Percentiles rank a stretch among this genome's conserved stretches.
Conservation (phyloP, 2,329 filamentous ascomycete genomes). For the Diaporthe vaccinii region DNA sequence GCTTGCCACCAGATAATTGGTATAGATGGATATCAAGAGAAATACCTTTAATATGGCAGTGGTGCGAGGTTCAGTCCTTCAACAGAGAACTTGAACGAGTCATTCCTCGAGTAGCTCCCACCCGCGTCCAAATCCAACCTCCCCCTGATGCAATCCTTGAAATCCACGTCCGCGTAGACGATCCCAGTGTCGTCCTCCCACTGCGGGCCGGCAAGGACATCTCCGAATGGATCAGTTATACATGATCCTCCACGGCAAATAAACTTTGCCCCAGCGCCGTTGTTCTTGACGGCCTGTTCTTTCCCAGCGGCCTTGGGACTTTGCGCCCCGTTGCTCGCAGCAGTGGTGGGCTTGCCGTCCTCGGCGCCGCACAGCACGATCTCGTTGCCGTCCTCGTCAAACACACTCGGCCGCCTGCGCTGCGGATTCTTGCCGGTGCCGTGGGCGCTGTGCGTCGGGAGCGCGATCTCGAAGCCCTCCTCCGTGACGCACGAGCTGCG, state of each 20-base stretch:
- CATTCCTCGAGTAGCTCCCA: conserved; percentile 83
- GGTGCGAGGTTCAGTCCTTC: conserved; percentile 70
- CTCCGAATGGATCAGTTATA: conserved; percentile 83
- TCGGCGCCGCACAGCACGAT: conserved; percentile 53
- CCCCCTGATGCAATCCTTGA: conserved; percentile 88
- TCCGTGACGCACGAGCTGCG: conserved; percentile 59
- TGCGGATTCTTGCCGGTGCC: conserved; percentile 19
- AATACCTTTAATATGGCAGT: conserved; percentile 59
- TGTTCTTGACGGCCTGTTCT: conserved; percentile 40
- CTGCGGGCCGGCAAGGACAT: conserved; percentile 83
- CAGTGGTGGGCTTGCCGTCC: neutral
- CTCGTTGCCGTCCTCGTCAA: conserved; percentile 57
- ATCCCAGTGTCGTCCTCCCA: conserved; percentile 84
- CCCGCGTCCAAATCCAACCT: conserved; percentile 86
- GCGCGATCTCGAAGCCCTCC: conserved; percentile 62
- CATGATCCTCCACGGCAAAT: conserved; percentile 83
- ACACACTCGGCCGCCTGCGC: conserved; percentile 41
- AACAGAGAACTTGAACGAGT: conserved; percentile 73
- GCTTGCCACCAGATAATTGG: too few relatives aligned
- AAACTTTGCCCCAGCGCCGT: conserved; percentile 60
- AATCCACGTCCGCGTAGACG: conserved; percentile 81
- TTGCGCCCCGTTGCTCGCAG: conserved; percentile 31
- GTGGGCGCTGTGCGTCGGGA: conserved; percentile 50
- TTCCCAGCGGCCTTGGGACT: neutral
- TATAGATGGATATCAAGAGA: conserved; percentile 24